phyloP scores from a whole-genome alignment of 176 grass and related monocot genomes.

The Aegilops bicornis region DNA sequence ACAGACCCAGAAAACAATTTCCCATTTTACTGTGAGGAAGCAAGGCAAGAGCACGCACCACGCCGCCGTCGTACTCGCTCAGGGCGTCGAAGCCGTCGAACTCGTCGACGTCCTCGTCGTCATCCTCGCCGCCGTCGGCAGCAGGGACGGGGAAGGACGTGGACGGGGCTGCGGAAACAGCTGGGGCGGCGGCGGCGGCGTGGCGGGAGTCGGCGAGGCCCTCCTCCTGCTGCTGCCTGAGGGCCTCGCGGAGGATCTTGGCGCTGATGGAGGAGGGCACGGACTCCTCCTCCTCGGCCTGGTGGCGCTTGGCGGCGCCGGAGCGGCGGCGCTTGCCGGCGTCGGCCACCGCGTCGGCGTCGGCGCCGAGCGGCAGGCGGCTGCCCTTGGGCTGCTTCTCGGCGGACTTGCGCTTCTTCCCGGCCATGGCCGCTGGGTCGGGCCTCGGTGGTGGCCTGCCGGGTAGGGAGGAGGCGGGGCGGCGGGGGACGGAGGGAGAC shows the following conservation, averaged over 20 bases:
- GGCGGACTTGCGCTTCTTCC: slow-evolving; percentile 74
- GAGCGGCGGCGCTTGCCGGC: slow-evolving; percentile 64
- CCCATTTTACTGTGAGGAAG: neutral
- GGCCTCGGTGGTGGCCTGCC: neutral
- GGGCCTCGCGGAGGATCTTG: slow-evolving; percentile 80
- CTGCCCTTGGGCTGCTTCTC: slow-evolving; percentile 40
- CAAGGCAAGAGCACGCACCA: slow-evolving; percentile 30
- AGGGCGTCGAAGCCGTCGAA: slow-evolving; percentile 78
- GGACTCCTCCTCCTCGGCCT: slow-evolving; percentile 59
- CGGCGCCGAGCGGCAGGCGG: slow-evolving; percentile 48
- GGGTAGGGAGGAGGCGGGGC: neutral
- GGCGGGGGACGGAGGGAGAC: neutral
- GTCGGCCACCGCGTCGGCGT: slow-evolving; percentile 50
- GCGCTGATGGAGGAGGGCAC: slow-evolving; percentile 60
- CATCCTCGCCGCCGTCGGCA: slow-evolving; percentile 26
- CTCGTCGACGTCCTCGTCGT: slow-evolving; percentile 53
- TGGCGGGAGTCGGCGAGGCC: slow-evolving; percentile 37
- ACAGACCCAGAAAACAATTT: neutral
- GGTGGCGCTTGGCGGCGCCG: slow-evolving; percentile 61
- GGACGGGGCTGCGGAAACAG: neutral
- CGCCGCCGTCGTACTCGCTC: slow-evolving; percentile 67
- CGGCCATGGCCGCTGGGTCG: slow-evolving; percentile 37
- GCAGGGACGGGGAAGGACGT: slow-evolving; percentile 25
- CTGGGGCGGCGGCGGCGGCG: neutral
- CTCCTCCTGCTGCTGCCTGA: slow-evolving; percentile 83